Evolutionary conservation across 164 flowering plant species (phyloP).

Genomic region (Chloranthus sessilifolius): DNA sequence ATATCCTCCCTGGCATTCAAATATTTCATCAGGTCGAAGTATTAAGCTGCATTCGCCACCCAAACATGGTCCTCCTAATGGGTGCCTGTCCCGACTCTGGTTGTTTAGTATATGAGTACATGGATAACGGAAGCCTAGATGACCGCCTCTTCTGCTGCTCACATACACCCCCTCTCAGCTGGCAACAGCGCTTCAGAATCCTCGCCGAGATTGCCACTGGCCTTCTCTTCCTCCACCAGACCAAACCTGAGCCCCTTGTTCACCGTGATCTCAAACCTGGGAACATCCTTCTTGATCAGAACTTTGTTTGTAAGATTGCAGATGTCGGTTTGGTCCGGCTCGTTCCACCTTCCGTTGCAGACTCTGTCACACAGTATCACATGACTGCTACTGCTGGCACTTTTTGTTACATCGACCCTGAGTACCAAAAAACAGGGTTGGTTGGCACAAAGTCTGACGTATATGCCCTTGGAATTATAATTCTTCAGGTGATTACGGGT

Average conservation of each 20-base stretch:
- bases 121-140: slow-evolving; percentile 67
- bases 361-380: slow-evolving; percentile 35
- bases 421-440: slow-evolving; percentile 66
- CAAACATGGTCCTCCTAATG: slow-evolving; percentile 59
- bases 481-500: slow-evolving; percentile 46
- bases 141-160: slow-evolving; percentile 39
- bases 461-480: slow-evolving; percentile 54
- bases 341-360: slow-evolving; percentile 48
- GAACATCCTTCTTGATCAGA: slow-evolving; percentile 53
- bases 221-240: slow-evolving; percentile 55
- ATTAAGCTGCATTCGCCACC: slow-evolving; percentile 56
- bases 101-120: slow-evolving; percentile 51
- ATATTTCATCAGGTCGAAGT: slow-evolving; percentile 38
- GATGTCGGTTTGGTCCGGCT: slow-evolving; percentile 63
- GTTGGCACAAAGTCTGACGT: slow-evolving; percentile 54
- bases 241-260: slow-evolving; percentile 63
- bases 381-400: slow-evolving; percentile 67
- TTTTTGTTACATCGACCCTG: slow-evolving; percentile 66
- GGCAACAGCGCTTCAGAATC: slow-evolving; percentile 49
- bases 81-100: slow-evolving; percentile 55
- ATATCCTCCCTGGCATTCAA: no score
- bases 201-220: slow-evolving; percentile 58
- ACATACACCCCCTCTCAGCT: slow-evolving; percentile 35
- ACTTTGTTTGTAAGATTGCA: slow-evolving; percentile 46
- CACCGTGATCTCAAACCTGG: slow-evolving; percentile 69